A percentile compares a stretch with the other conserved stretches of the same genome.
These are phyloP conservation scores for Sugiyamaella novakii DNA, from an alignment of 1,139 yeast species.

Conservation along the genomic window DNA sequence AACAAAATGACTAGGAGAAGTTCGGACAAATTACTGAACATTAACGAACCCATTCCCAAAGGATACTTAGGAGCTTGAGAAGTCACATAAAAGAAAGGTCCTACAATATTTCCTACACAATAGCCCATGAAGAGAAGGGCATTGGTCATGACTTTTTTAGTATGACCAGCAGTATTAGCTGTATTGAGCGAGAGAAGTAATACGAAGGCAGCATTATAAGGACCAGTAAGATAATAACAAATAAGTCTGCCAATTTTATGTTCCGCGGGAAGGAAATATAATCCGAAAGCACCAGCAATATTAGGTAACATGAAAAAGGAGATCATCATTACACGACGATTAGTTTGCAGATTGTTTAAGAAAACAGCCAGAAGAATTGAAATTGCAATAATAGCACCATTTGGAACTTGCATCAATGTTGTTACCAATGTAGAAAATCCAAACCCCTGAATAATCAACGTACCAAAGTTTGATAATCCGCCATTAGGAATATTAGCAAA, in stretches of 20 bases:
- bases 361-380: slow-evolving; percentile 29
- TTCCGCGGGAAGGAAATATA: slow-evolving; percentile 30
- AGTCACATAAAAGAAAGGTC: slow-evolving; percentile 55
- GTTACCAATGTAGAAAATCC: slow-evolving; percentile 37
- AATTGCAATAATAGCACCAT: slow-evolving; percentile 33
- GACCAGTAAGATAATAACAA: slow-evolving; percentile 35
- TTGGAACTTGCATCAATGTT: slow-evolving; percentile 34
- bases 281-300: slow-evolving; percentile 34
- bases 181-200: slow-evolving; percentile 51
- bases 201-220: slow-evolving; percentile 48
- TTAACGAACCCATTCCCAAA: slow-evolving; percentile 49
- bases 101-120: slow-evolving; percentile 58
- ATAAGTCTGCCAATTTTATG: slow-evolving; percentile 32
- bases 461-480: slow-evolving; percentile 45
- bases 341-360: slow-evolving; percentile 24
- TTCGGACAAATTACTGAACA: slow-evolving; percentile 42
- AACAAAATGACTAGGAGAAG: slow-evolving; percentile 36
- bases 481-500: slow-evolving; percentile 52
- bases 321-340: slow-evolving; percentile 27
- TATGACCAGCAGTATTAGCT: slow-evolving; percentile 60
- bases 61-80: slow-evolving; percentile 53
- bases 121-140: slow-evolving; percentile 52
- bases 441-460: slow-evolving; percentile 35
- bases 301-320: slow-evolving; percentile 32
- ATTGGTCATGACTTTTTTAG: slow-evolving; percentile 52